Percentiles rank a stretch among this genome's conserved stretches.
phyloP scores from a whole-genome alignment of 2,329 filamentous ascomycete species.

The Neopestalotiopsis clavispora region DNA sequence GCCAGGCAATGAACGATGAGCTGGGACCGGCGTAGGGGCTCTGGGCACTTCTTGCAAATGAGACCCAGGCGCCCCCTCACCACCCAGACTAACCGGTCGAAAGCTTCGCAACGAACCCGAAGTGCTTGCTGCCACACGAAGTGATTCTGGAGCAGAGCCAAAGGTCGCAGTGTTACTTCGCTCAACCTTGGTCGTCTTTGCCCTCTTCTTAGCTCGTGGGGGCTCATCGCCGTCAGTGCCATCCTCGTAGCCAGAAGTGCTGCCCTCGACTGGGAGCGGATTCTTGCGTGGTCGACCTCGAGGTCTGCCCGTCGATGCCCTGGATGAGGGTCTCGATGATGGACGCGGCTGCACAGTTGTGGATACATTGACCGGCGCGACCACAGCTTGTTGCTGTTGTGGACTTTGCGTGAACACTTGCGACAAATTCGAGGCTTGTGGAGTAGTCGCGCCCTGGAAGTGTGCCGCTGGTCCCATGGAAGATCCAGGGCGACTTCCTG shows the following conservation, averaged over 20 bases:
- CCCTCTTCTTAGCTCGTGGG: constrained; percentile 72
- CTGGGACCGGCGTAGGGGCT: constrained; percentile 77
- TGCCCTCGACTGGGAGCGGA: constrained; percentile 56
- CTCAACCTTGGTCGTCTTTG: constrained; percentile 75
- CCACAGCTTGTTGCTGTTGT: constrained; percentile 5
- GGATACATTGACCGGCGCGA: constrained; percentile 18
- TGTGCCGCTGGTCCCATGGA: constrained; percentile 29
- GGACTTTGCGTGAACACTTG: constrained; percentile 22
- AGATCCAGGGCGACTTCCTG: constrained; percentile 19
- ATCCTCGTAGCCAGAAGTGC: constrained; percentile 77
- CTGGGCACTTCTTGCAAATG: constrained; percentile 76
- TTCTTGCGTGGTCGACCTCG: constrained; percentile 62
- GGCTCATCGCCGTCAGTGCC: constrained; percentile 64
- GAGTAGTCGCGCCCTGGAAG: background rate
- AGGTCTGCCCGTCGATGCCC: constrained; percentile 57
- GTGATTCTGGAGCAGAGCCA: constrained; percentile 74
- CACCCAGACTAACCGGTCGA: constrained; percentile 68
- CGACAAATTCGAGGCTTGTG: background rate
- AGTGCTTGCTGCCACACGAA: constrained; percentile 89
- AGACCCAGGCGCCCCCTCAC: constrained; percentile 46
- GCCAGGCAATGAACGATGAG: constrained; percentile 32
- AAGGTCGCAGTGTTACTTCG: constrained; percentile 76
- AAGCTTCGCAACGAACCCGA: constrained; percentile 86
- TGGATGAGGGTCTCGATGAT: constrained; percentile 63
- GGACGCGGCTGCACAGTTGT: constrained; percentile 38